Conservation (phyloP, 2,329 filamentous ascomycete species). For the Venturia aucupariae region DNA sequence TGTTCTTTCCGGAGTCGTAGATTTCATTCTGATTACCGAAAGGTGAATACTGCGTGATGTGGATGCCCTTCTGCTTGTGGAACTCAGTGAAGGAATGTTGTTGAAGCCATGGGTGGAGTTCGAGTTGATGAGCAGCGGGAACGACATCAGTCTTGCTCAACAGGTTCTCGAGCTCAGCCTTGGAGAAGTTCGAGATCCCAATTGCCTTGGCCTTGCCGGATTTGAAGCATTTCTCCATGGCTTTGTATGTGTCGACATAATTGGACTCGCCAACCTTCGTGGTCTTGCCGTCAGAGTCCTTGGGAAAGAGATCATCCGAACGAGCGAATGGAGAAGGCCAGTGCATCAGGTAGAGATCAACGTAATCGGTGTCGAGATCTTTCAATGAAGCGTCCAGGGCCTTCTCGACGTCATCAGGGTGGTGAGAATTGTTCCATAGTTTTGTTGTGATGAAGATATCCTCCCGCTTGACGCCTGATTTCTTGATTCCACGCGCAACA, state of each 20-base stretch:
- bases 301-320: constrained; percentile 4
- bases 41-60: constrained; percentile 65
- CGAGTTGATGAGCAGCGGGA: constrained; percentile 70
- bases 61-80: constrained; percentile 60
- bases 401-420: constrained; percentile 45
- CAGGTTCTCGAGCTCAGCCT: constrained; percentile 66
- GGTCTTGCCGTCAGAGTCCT: constrained; percentile 1
- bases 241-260: constrained; percentile 26
- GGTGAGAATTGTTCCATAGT: constrained; percentile 72
- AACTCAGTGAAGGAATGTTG: constrained; percentile 33
- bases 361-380: constrained; percentile 54
- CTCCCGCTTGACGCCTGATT: constrained; percentile 53
- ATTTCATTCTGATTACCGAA: constrained; percentile 56
- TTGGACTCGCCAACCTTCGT: constrained; percentile 5
- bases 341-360: constrained; percentile 30
- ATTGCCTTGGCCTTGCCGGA: constrained; percentile 70
- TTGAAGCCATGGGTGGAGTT: constrained; percentile 60
- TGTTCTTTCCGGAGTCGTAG: constrained; percentile 49
- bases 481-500: constrained; percentile 61
- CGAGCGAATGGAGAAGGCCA: not conserved
- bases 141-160: constrained; percentile 32
- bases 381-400: constrained; percentile 53
- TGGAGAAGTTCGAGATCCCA: constrained; percentile 78
- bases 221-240: constrained; percentile 59
- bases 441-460: constrained; percentile 73